Evolutionary conservation across 2,329 filamentous ascomycete species (phyloP).

Genomic region (Exserohilum turcica): DNA sequence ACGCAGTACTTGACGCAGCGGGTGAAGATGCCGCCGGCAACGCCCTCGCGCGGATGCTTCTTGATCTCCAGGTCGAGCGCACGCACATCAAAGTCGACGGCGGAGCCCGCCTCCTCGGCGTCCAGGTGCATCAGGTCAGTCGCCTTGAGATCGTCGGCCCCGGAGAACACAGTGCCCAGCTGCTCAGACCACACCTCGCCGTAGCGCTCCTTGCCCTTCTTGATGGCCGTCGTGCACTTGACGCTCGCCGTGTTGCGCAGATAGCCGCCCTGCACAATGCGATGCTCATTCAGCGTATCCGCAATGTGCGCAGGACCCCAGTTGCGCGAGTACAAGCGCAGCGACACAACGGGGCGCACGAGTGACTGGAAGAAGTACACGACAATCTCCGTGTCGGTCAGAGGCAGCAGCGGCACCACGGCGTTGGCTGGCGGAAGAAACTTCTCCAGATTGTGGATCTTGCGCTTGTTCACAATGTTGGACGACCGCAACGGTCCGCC

Average conservation of each 20-base stretch:
- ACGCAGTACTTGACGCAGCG: constrained; percentile 32
- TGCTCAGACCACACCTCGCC: constrained; percentile 23
- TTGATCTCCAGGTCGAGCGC: constrained; percentile 20
- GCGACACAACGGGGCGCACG: constrained; percentile 26
- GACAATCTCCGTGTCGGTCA: constrained; percentile 38
- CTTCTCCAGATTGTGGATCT: constrained; percentile 25
- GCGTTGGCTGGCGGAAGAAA: constrained; percentile 19
- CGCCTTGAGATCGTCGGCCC: constrained; percentile 16
- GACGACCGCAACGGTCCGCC: constrained; percentile 6
- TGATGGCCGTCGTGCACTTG: constrained; percentile 35
- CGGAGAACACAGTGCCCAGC: constrained; percentile 8
- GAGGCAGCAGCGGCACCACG: constrained; percentile 27
- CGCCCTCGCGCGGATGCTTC: constrained; percentile 19
- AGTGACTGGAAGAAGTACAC: constrained; percentile 43
- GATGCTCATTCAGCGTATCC: constrained; percentile 30
- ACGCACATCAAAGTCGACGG: constrained; percentile 24
- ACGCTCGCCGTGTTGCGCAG: constrained; percentile 39
- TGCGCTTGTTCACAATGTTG: constrained; percentile 22
- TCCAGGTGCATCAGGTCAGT: constrained; percentile 28
- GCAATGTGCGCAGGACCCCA: constrained; percentile 34
- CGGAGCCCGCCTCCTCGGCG: background rate
- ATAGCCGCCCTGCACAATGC: constrained; percentile 30
- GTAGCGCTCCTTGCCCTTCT: constrained; percentile 19
- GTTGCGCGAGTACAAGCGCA: constrained; percentile 32
- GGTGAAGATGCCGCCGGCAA: constrained; percentile 35